Conservation (phyloP, 805 yeast genomes). For the Brettanomyces custersianus region DNA sequence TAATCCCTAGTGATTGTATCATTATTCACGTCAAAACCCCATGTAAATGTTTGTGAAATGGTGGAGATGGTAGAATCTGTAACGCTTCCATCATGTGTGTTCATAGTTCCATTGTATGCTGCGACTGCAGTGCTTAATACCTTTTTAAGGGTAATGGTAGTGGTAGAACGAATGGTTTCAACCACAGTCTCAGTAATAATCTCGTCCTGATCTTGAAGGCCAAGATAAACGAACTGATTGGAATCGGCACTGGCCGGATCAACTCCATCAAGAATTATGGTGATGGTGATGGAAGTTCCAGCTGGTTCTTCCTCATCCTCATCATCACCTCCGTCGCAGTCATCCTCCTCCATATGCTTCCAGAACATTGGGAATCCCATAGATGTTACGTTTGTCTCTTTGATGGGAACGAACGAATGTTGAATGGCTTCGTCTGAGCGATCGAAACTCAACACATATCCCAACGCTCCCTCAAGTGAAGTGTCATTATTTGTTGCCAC, state of each 20-base stretch:
- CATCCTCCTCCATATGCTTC: slow-evolving; percentile 12
- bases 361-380: slow-evolving; percentile 22
- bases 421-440: background rate
- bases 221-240: slow-evolving; percentile 20
- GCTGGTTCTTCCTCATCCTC: slow-evolving; percentile 6
- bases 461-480: background rate
- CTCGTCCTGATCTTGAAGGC: slow-evolving; percentile 14
- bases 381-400: slow-evolving; percentile 19
- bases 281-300: background rate
- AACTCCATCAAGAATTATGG: background rate
- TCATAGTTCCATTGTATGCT: too few relatives aligned
- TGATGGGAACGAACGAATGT: slow-evolving; percentile 7
- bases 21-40: too few relatives aligned
- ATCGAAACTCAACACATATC: background rate
- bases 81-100: too few relatives aligned
- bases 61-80: too few relatives aligned
- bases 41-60: too few relatives aligned
- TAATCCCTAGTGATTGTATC: too few relatives aligned
- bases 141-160: slow-evolving; percentile 13
- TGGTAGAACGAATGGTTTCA: slow-evolving; percentile 4
- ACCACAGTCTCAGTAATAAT: slow-evolving; percentile 4
- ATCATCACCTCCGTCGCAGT: slow-evolving; percentile 6
- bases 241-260: slow-evolving; percentile 5
- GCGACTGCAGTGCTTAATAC: too few relatives aligned
- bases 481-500: slow-evolving; percentile 12